phyloP scores from a whole-genome alignment of 2,329 filamentous ascomycete genomes.

The Fusarium nisikadoi region DNA sequence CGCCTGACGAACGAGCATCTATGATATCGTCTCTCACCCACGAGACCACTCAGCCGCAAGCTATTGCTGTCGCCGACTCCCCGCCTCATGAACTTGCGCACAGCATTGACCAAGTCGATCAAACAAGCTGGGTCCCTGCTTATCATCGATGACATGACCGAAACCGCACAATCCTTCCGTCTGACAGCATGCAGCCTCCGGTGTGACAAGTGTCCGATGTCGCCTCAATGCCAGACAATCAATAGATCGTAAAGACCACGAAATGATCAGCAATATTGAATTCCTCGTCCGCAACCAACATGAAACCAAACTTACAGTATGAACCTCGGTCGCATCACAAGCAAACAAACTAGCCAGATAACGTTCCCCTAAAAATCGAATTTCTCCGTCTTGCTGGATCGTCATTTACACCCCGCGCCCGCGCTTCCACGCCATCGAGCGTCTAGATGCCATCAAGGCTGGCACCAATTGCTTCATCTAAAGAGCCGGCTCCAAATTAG shows the following conservation, averaged over 20 bases:
- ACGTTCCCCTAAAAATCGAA: background rate
- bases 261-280: constrained; percentile 2
- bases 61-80: constrained; percentile 30
- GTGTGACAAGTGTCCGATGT: constrained; percentile 4
- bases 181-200: constrained; percentile 2
- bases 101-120: constrained; percentile 34
- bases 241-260: background rate
- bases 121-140: constrained; percentile 15
- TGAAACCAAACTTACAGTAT: background rate
- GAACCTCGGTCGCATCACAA: constrained; percentile 10
- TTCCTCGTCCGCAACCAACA: background rate
- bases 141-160: constrained; percentile 7
- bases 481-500: constrained; percentile 32
- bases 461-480: constrained; percentile 28
- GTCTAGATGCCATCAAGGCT: constrained; percentile 35
- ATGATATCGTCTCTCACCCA: constrained; percentile 7
- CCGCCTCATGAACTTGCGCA: constrained; percentile 18
- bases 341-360: constrained; percentile 15
- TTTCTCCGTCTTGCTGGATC: constrained; percentile 30
- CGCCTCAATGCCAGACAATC: background rate
- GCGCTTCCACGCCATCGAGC: constrained; percentile 25
- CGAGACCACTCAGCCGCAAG: constrained; percentile 32
- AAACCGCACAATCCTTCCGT: constrained; percentile 10
- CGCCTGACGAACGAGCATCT: background rate
- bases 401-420: constrained; percentile 21